A percentile compares a stretch with the other conserved stretches of the same genome.
These are phyloP conservation scores for Debaryomyces robertsiae DNA, from an alignment of 1,139 yeast species.

Conservation along the genomic window DNA sequence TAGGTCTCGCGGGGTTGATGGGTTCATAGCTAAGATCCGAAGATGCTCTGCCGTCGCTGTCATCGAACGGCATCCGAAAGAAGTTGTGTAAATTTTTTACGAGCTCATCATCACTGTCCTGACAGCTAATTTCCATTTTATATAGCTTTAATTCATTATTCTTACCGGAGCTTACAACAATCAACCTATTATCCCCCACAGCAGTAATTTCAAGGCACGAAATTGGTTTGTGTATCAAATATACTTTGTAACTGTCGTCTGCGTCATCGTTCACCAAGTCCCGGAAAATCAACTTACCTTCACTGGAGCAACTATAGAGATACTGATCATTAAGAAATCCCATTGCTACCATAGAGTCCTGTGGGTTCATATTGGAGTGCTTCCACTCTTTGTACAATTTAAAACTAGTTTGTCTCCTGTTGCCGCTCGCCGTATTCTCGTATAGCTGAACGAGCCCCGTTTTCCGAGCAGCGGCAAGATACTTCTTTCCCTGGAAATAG, in stretches of 20 bases:
- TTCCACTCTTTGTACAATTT: conserved; percentile 42
- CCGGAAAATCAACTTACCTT: conserved; percentile 47
- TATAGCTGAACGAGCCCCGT: conserved; percentile 37
- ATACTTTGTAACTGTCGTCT: conserved; percentile 32
- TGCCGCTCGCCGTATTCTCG: conserved; percentile 17
- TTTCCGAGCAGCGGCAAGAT: conserved; percentile 30
- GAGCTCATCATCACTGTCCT: not conserved
- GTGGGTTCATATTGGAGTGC: conserved; percentile 26
- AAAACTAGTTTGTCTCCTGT: conserved; percentile 18
- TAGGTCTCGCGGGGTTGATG: conserved; percentile 2
- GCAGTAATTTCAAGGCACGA: conserved; percentile 32
- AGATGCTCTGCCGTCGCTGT: not conserved
- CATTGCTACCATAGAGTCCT: conserved; percentile 29
- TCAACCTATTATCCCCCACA: conserved; percentile 16
- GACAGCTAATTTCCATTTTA: conserved; percentile 16
- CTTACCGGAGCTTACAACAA: conserved; percentile 47
- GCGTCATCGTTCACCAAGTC: conserved; percentile 47
- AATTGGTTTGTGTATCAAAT: conserved; percentile 38
- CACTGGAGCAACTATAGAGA: conserved; percentile 47
- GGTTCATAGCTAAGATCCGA: conserved; percentile 4
- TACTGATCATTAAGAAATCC: conserved; percentile 33
- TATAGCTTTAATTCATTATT: conserved; percentile 44
- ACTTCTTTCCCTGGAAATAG: conserved; percentile 22
- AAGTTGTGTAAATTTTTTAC: conserved; percentile 5
- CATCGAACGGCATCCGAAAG: conserved; percentile 5